phyloP scores from a whole-genome alignment of 2,329 filamentous ascomycete species.

The Thelonectria discophora region DNA sequence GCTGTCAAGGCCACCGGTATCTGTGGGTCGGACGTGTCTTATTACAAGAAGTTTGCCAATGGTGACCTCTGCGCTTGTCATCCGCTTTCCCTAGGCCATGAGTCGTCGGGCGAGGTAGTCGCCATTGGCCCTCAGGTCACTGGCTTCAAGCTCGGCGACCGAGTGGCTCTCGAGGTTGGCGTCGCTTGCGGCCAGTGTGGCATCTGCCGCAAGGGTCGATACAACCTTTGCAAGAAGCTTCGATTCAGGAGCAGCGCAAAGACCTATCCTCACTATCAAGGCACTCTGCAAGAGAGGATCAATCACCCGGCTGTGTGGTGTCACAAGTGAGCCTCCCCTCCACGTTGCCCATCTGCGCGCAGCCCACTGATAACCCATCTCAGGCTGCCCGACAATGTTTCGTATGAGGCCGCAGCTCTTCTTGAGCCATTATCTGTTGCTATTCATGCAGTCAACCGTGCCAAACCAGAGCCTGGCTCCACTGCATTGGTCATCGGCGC shows the following conservation, averaged over 20 bases:
- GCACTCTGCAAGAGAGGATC: conserved; percentile 69
- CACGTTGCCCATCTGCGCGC: not conserved
- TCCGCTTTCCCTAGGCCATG: conserved; percentile 71
- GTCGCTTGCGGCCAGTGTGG: conserved; percentile 62
- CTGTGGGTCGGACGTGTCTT: conserved; percentile 75
- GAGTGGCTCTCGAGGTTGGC: conserved; percentile 67
- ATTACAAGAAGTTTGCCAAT: conserved; percentile 78
- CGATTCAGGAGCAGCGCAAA: conserved; percentile 70
- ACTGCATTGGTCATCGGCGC: conserved; percentile 71
- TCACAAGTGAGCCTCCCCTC: conserved; percentile 59
- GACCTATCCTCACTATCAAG: conserved; percentile 70
- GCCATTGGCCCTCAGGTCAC: conserved; percentile 62
- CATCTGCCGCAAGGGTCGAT: conserved; percentile 62
- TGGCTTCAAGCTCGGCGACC: conserved; percentile 64
- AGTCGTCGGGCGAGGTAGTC: conserved; percentile 67
- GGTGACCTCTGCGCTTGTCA: conserved; percentile 73
- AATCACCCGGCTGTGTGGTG: conserved; percentile 71
- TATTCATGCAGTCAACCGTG: conserved; percentile 68
- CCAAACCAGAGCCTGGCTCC: conserved; percentile 60
- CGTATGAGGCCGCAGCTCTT: conserved; percentile 67
- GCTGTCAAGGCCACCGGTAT: conserved; percentile 72
- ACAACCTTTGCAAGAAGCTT: conserved; percentile 70
- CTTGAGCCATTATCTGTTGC: conserved; percentile 70
- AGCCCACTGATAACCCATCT: conserved; percentile 15
- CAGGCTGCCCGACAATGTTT: conserved; percentile 67